Evolutionary conservation across 164 flowering plant genomes (phyloP), one percentile per base, ranked within the genome.

Genomic region (Vitis cinerea): DNA sequence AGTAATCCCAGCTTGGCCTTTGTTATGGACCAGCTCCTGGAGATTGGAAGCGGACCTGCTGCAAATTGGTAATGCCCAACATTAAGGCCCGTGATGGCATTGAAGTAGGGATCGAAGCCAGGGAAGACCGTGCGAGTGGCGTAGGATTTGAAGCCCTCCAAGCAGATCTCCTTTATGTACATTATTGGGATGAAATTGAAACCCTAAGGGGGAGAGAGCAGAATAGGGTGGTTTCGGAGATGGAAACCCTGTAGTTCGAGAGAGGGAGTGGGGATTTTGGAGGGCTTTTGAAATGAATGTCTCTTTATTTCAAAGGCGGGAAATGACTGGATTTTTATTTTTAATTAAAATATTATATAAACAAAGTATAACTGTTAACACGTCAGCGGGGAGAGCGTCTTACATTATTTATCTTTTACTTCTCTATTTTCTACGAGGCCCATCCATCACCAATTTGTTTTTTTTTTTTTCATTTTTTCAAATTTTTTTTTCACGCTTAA

Each of bases 21-120:
- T 97, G 91, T 96, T 96, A 84, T 96, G 93, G 27, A 96, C 99
- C 12, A 96, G 88, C 86, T 96, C 99, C 82, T 96, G 99, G n/a
- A 96, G 84, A 78, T 93, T 92, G 1, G 99, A 76, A 68, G 98
- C 99, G 81, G 61, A 96, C 99, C 75, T 96, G 99, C 82, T 93
- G 98, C 84, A 93, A 79, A 73, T 96, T 96, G 29, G 98, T 93
- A 66, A 96, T 96, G 17, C 99, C 99, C 71, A 96, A 67, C 2
- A 50, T 96, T 96, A 2, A 96, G 78, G 13, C 98, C 99, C 3
- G 99, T 96, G 48, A 96, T 96, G 4, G 99, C 99, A 67, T 93
- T 96, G 83, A 96, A 96, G 71, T 14, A 88, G 8, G 97, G 99
- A 66, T 96, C 99, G 67, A 93, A 96, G 0, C 97, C 98, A 0